Base-by-base conservation (phyloP, 257 asterid species). In the Gentiana dahurica region DNA sequence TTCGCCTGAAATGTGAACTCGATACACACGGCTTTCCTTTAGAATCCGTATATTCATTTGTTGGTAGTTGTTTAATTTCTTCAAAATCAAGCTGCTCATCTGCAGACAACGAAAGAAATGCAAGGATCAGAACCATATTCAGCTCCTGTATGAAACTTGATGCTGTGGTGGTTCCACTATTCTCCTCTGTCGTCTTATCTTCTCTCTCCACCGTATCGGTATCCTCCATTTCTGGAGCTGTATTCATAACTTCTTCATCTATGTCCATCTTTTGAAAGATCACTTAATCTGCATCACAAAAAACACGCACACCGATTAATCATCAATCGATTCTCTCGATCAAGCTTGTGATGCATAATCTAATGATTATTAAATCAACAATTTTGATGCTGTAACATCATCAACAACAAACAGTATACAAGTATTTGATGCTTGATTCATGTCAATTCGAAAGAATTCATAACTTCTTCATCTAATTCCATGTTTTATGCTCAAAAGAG, bases 71-170 rank as follows among this genome's bases (percentile, higher is more conserved):
- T 6, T 46, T 48, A 12, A 34, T 11, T 34, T 47, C 62, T 34
- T 61, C 62, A 12, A 51, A 46, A 41, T 61, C 57, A 12, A 41
- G 12, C 6, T 53, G 4, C 41, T 72, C 70, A 9, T 47, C 73
- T 2, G 49, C 32, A n/a, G 77, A 64, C 53, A 58, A 71, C 5
- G 85, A 76, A 39, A 78, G 82, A 57, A 69, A 70, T 2, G 80
- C 61, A 15, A 79, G 73, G 69, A 82, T 58, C 61, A 82, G 5
- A 3, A 66, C 75, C 2, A 79, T 66, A 62, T 79, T 82, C 34
- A 79, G 62, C 59, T 66, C 85, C 12, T 55, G 65, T 1, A 78
- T 54, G 51, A 61, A 41, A 52, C 59, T 8, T 12, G 52, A 24
- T 24, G 24, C 13, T 39, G 67, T 35, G 33, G 24, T 51, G 43